Conservation (phyloP, 176 grass and related monocot genomes). For the Areca catechu region DNA sequence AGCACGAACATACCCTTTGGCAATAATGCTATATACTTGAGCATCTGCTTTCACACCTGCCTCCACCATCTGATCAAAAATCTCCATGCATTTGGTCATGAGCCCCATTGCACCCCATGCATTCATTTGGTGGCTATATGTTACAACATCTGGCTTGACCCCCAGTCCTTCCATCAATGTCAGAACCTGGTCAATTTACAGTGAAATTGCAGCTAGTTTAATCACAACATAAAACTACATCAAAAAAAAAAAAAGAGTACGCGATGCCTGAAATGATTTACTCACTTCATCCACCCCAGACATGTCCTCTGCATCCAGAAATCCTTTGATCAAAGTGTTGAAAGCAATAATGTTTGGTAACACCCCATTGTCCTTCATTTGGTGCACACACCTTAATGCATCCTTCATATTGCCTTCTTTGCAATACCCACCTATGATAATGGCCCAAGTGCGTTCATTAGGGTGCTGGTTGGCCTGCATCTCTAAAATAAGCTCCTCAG, state of each 20-base stretch:
- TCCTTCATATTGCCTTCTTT: slow-evolving; percentile 71
- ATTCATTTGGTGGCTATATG: slow-evolving; percentile 90
- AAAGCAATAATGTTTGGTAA: slow-evolving; percentile 68
- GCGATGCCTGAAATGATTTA: slow-evolving; percentile 4
- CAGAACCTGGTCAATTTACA: slow-evolving; percentile 45
- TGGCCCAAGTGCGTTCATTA: slow-evolving; percentile 81
- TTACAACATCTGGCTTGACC: slow-evolving; percentile 73
- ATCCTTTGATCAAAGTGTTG: slow-evolving; percentile 87
- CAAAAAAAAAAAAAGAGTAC: background rate
- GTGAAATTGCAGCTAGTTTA: background rate
- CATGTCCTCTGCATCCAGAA: slow-evolving; percentile 62
- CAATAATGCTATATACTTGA: slow-evolving; percentile 92
- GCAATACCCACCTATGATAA: slow-evolving; percentile 83
- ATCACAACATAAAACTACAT: no score
- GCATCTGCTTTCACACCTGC: slow-evolving; percentile 70
- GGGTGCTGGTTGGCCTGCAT: slow-evolving; percentile 58
- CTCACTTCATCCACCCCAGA: slow-evolving; percentile 59
- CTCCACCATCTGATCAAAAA: slow-evolving; percentile 69
- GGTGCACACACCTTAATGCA: slow-evolving; percentile 66
- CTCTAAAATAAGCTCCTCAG: slow-evolving; percentile 62
- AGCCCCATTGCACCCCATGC: slow-evolving; percentile 62
- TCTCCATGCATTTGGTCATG: slow-evolving; percentile 61
- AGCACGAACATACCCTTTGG: slow-evolving; percentile 74
- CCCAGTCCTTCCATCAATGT: slow-evolving; percentile 65
- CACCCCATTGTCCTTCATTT: slow-evolving; percentile 60